phyloP scores from a whole-genome alignment of 495 filamentous ascomycete species.

The Aspergillus sclerotioniger region DNA sequence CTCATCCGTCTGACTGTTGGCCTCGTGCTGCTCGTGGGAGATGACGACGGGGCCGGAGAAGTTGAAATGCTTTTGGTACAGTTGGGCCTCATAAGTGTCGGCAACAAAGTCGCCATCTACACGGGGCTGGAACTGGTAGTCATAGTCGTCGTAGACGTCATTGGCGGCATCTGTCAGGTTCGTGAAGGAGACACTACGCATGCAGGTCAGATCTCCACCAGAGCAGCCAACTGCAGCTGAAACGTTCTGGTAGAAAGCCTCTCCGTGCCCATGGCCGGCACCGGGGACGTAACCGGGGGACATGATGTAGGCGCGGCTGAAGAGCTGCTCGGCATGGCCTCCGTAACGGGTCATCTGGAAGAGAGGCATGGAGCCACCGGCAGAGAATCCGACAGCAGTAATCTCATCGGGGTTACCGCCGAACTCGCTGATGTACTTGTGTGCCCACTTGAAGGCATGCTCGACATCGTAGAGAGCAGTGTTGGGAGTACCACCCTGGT shows the following conservation, averaged over 20 bases:
- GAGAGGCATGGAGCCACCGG: constrained; percentile 41
- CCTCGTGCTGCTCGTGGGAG: constrained; percentile 23
- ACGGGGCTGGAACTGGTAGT: constrained; percentile 38
- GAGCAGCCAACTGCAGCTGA: constrained; percentile 30
- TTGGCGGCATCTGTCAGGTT: constrained; percentile 25
- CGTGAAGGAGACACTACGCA: constrained; percentile 29
- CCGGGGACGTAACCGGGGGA: constrained; percentile 36
- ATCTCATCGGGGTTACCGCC: constrained; percentile 45
- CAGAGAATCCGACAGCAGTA: constrained; percentile 43
- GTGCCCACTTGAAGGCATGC: constrained; percentile 38
- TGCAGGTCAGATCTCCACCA: constrained; percentile 29
- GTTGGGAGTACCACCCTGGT: constrained; percentile 42
- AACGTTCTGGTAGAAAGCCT: constrained; percentile 34
- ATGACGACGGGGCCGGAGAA: constrained; percentile 34
- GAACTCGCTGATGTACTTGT: constrained; percentile 40
- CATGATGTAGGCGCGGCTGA: constrained; percentile 34
- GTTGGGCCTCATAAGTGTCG: constrained; percentile 36
- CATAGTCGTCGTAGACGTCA: constrained; percentile 22
- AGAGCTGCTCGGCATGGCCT: constrained; percentile 33
- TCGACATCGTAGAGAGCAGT: constrained; percentile 51
- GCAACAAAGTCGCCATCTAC: constrained; percentile 37
- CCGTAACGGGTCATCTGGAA: constrained; percentile 38
- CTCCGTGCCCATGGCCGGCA: constrained; percentile 30
- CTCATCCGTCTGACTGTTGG: background rate
- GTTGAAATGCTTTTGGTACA: constrained; percentile 40